A percentile compares a stretch with the other conserved stretches of the same genome.
phyloP scores from a whole-genome alignment of 768 basidiomycete species.

The Pulveroboletus sp. region DNA sequence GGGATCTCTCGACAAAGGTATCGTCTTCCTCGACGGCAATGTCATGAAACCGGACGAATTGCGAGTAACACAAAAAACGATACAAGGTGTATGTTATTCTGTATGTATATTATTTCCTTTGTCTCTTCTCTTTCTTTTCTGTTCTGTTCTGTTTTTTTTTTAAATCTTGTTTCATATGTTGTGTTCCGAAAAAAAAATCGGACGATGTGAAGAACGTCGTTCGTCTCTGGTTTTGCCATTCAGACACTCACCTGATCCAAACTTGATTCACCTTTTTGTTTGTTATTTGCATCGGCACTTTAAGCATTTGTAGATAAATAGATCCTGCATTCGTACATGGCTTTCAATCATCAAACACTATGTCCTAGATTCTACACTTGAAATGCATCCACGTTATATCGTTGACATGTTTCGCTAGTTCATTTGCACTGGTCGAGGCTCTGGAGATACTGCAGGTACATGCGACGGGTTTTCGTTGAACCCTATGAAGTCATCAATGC shows the following conservation, averaged over 20 bases:
- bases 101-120: conserved; percentile 28
- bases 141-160: not conserved
- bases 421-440: no score
- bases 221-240: conserved; percentile 7
- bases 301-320: conserved; percentile 18
- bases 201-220: conserved; percentile 1
- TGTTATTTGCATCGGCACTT: conserved; percentile 4
- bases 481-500: no score
- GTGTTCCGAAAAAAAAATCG: not conserved
- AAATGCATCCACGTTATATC: conserved; percentile 3
- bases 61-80: not conserved
- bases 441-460: no score
- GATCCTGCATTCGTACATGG: conserved; percentile 10
- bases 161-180: conserved; percentile 11
- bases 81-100: conserved; percentile 28
- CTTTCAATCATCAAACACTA: not conserved
- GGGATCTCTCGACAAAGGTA: conserved; percentile 40
- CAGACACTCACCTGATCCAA: not conserved
- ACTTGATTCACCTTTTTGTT: no score
- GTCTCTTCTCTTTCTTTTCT: not conserved
- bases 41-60: conserved; percentile 10
- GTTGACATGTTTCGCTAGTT: no score
- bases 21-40: conserved; percentile 3
- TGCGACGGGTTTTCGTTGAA: no score
- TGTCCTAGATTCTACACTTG: conserved; percentile 6